These are phyloP conservation scores for Aspergillus clavatus DNA, from an alignment of 2,329 filamentous ascomycete genomes.

Conservation along the genomic window DNA sequence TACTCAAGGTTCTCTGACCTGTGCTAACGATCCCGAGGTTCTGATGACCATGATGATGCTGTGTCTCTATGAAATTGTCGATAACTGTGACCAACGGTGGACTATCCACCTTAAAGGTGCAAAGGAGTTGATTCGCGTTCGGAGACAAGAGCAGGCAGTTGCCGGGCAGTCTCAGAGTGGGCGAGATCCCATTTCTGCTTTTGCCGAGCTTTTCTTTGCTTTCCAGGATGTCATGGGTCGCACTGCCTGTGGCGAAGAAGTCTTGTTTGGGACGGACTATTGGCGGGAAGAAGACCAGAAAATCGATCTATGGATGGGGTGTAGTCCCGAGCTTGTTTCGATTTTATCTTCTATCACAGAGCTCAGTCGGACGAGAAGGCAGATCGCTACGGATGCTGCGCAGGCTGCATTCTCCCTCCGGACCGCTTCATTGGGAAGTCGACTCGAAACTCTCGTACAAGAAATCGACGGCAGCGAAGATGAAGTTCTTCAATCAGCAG, in stretches of 20 bases:
- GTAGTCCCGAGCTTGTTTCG: constrained; percentile 44
- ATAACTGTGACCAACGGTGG: constrained; percentile 44
- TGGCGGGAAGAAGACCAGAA: constrained; percentile 39
- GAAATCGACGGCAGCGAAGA: constrained; percentile 29
- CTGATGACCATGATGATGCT: constrained; percentile 45
- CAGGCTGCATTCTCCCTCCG: constrained; percentile 26
- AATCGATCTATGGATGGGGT: constrained; percentile 47
- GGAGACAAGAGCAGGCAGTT: constrained; percentile 24
- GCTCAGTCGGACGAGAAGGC: constrained; percentile 36
- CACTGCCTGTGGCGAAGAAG: constrained; percentile 47
- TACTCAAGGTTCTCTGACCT: constrained; percentile 24
- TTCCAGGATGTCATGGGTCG: constrained; percentile 51
- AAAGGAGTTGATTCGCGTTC: constrained; percentile 43
- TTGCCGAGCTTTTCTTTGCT: constrained; percentile 47
- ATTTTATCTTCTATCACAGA: constrained; percentile 48
- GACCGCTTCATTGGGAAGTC: constrained; percentile 32
- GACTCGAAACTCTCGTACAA: constrained; percentile 33
- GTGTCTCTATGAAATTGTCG: constrained; percentile 44
- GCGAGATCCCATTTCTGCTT: constrained; percentile 29
- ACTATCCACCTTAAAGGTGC: constrained; percentile 47
- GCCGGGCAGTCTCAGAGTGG: constrained; percentile 8
- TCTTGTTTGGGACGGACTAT: constrained; percentile 46
- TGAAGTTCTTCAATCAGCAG: constrained; percentile 30
- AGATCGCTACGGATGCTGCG: constrained; percentile 20
- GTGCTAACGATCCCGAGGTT: constrained; percentile 30